These are phyloP conservation scores for Saccharomycopsis sp. DNA, from an alignment of 805 yeast species.

Conservation along the genomic window DNA sequence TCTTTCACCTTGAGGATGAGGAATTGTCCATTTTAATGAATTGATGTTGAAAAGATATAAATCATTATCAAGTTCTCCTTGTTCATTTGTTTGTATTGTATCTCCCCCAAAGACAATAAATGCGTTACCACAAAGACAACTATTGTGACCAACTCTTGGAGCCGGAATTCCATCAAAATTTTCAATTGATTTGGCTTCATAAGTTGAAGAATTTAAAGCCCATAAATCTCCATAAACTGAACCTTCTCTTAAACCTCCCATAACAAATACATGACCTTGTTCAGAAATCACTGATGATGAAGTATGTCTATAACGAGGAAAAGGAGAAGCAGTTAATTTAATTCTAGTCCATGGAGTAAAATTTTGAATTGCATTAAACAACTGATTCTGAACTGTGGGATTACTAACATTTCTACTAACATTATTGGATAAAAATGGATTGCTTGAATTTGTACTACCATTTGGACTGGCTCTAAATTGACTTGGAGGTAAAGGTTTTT, in stretches of 20 bases:
- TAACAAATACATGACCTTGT: slow-evolving; percentile 70
- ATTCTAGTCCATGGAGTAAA: slow-evolving; percentile 58
- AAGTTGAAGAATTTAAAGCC: slow-evolving; percentile 35
- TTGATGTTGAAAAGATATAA: slow-evolving; percentile 77
- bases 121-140: slow-evolving; percentile 88
- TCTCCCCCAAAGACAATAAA: slow-evolving; percentile 96
- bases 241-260: slow-evolving; percentile 93
- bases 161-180: slow-evolving; percentile 79
- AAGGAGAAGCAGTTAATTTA: slow-evolving; percentile 65
- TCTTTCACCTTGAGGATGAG: slow-evolving; percentile 61
- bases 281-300: slow-evolving; percentile 69
- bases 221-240: slow-evolving; percentile 94
- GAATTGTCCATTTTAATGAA: slow-evolving; percentile 68
- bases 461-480: background rate
- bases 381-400: slow-evolving; percentile 13
- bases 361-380: slow-evolving; percentile 8
- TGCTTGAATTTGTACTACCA: slow-evolving; percentile 10
- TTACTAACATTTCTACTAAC: background rate
- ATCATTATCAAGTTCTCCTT: slow-evolving; percentile 78
- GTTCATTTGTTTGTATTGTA: slow-evolving; percentile 66
- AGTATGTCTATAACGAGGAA: slow-evolving; percentile 91
- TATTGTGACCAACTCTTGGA: slow-evolving; percentile 93
- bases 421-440: slow-evolving; percentile 25
- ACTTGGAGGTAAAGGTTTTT: background rate
- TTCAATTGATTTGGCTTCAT: slow-evolving; percentile 44